A percentile compares a stretch with the other conserved stretches of the same genome.
Conservation (phyloP, 129 eudicot species). For the sunflower (Helianthus annuus) region DNA sequence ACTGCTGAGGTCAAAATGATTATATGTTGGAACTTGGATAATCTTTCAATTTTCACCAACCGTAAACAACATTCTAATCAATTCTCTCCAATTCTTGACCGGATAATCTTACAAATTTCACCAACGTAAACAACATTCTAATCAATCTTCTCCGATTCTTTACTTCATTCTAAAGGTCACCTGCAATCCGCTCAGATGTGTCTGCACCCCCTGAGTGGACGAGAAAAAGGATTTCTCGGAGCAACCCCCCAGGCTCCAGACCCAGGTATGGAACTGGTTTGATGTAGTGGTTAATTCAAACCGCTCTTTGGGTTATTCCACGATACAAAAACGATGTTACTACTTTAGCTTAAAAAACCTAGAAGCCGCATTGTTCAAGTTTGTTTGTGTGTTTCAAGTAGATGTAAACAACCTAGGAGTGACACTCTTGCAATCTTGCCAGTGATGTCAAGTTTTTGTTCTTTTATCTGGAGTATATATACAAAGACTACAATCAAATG, state of each 20-base stretch:
- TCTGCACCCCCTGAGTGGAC: too few relatives aligned
- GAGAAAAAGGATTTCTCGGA: too few relatives aligned
- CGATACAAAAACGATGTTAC: background rate
- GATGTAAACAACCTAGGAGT: background rate
- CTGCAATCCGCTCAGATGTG: too few relatives aligned
- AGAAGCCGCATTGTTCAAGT: background rate
- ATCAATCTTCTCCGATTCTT: background rate
- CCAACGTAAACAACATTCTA: background rate
- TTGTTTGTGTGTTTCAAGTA: background rate
- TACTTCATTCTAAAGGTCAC: background rate
- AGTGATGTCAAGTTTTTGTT: too few relatives aligned
- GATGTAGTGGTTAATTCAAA: background rate
- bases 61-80: background rate
- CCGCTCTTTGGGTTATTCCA: background rate
- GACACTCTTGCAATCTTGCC: too few relatives aligned
- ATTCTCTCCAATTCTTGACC: background rate
- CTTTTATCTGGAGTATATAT: too few relatives aligned
- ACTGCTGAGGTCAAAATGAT: slow-evolving; percentile 2
- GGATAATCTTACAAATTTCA: background rate
- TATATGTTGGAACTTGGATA: background rate
- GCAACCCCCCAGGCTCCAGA: too few relatives aligned
- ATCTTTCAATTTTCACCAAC: background rate
- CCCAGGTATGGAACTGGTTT: too few relatives aligned
- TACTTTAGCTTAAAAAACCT: background rate
- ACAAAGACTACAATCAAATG: too few relatives aligned